Evolutionary conservation across 768 basidiomycete species (phyloP).

Genomic region (Russula compacta): DNA sequence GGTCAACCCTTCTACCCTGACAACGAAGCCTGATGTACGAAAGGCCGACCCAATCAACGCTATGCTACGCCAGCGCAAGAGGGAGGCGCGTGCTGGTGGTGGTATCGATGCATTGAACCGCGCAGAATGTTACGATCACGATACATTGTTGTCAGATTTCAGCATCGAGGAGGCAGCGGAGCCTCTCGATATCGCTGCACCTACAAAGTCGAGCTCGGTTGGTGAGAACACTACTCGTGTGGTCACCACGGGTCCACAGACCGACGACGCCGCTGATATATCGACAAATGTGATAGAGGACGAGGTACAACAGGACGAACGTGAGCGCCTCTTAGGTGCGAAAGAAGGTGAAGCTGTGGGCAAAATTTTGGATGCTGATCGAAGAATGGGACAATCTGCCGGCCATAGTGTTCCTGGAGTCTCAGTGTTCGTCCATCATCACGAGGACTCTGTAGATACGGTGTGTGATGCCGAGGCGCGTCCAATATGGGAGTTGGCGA

Average conservation of each 20-base stretch:
- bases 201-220: not conserved
- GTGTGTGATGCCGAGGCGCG: not conserved
- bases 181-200: not conserved
- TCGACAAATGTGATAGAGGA: conserved; percentile 17
- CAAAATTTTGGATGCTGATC: conserved; percentile 24
- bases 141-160: conserved; percentile 6
- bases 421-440: not conserved
- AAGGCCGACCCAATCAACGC: conserved; percentile 12
- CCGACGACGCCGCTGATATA: conserved; percentile 1
- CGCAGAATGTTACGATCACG: conserved; percentile 15
- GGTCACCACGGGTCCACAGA: not conserved
- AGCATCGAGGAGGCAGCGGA: conserved; percentile 12
- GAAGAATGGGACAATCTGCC: conserved; percentile 8
- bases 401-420: not conserved
- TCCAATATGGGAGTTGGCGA: not conserved
- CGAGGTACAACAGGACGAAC: conserved; percentile 20
- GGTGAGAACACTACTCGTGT: conserved; percentile 13
- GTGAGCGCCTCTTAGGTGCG: conserved; percentile 25
- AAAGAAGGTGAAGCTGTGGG: conserved; percentile 27
- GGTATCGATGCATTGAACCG: conserved; percentile 16
- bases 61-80: conserved; percentile 16
- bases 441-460: not conserved
- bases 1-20: not conserved
- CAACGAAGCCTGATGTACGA: not conserved
- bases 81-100: conserved; percentile 7